Conservation (phyloP, 306 rosid genomes). For the Lagenaria siceraria region DNA sequence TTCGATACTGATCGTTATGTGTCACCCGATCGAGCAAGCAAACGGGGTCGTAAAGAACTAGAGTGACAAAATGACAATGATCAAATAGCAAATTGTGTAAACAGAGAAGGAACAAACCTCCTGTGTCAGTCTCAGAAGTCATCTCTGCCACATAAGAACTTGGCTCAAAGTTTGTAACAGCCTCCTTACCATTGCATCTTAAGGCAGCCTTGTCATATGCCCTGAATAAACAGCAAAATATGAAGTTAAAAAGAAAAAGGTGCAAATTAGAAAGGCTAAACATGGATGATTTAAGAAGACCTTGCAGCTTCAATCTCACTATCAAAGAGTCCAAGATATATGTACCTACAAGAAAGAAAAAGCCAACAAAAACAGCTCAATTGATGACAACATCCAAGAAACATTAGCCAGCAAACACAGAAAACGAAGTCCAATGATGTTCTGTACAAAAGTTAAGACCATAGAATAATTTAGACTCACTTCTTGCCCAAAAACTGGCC, state of each 20-base stretch:
- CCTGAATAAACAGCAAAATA: conserved; percentile 29
- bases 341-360: conserved; percentile 42
- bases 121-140: conserved; percentile 35
- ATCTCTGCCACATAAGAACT: conserved; percentile 44
- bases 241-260: not conserved
- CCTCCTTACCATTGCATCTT: conserved; percentile 75
- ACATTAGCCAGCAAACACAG: not conserved
- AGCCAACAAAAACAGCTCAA: conserved; percentile 18
- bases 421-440: not conserved
- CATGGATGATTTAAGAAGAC: conserved; percentile 20
- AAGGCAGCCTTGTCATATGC: conserved; percentile 94
- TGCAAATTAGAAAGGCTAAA: not conserved
- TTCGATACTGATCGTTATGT: not conserved
- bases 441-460: not conserved
- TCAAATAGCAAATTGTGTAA: not conserved
- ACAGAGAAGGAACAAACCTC: conserved; percentile 26
- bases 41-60: not conserved
- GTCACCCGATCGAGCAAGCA: not conserved
- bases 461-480: conserved; percentile 27
- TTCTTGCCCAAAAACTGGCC: conserved; percentile 92
- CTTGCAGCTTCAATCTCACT: conserved; percentile 97
- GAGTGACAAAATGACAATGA: not conserved
- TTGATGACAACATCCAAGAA: not conserved
- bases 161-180: conserved; percentile 76
- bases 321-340: conserved; percentile 90